Percentiles rank a stretch among this genome's conserved stretches.
Conservation (phyloP, 2,329 filamentous ascomycete genomes). For the Fusarium citri region DNA sequence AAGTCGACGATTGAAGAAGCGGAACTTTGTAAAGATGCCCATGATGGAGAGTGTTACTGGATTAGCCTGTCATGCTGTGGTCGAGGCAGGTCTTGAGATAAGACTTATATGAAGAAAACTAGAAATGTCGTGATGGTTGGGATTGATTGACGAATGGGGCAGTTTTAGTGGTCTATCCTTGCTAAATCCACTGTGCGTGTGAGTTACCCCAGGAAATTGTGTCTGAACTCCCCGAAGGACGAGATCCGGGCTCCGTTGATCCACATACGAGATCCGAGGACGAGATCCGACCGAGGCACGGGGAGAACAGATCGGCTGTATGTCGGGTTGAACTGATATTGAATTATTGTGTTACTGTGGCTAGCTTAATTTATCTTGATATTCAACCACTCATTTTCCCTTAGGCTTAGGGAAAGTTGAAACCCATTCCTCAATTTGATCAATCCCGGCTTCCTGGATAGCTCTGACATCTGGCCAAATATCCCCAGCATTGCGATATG, state of each 20-base stretch:
- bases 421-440: slow-evolving; percentile 4
- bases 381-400: too few relatives aligned
- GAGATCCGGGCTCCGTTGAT: not conserved
- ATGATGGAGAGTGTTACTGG: not conserved
- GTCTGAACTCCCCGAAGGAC: not conserved
- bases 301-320: too few relatives aligned
- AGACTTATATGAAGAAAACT: slow-evolving; percentile 15
- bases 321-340: too few relatives aligned
- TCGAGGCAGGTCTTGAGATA: not conserved
- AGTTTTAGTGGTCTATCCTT: not conserved
- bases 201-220: not conserved
- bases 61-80: not conserved
- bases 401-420: not conserved
- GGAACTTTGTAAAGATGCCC: slow-evolving; percentile 38
- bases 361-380: fast-evolving
- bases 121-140: slow-evolving; percentile 37
- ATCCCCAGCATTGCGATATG: not conserved
- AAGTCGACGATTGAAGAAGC: slow-evolving; percentile 42
- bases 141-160: slow-evolving; percentile 26
- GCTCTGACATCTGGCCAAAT: slow-evolving; percentile 11
- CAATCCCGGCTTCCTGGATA: slow-evolving; percentile 7
- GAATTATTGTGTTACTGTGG: fast-evolving
- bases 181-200: too few relatives aligned
- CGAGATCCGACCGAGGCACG: not conserved
- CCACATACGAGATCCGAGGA: slow-evolving; percentile 6